Evolutionary conservation across 768 basidiomycete species (phyloP), one percentile per base, ranked within the genome.

Genomic region (Termitomyces bulborhizus): DNA sequence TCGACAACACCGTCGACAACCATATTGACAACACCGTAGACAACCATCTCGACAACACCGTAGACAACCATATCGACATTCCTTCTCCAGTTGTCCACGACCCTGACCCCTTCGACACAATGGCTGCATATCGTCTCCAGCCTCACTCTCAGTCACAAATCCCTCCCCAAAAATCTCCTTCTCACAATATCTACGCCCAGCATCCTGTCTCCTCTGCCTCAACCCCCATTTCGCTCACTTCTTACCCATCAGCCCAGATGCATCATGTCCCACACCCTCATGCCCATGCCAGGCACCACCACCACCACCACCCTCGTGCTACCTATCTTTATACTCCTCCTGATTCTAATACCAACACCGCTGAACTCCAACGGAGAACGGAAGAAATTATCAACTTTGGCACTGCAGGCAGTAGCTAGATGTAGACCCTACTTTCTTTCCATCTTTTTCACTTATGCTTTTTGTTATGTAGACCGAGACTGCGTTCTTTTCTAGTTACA

Each of bases 211-310:
- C 56, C 54, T 64, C 72, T 60, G 68, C 62, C 57, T 66, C 70
- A 47, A 64, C 72, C 24, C 69, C 77, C 4, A 73, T 82, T 34
- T 73, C 78, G 2, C 71, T 87, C 29, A 82, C 78, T 52, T 70
- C 82, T 16, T 88, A 84, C 64, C 69, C 79, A 13, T 65, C 75
- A 5, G 64, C 76, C 24, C 84, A 80, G 63, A 86, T 90, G 85
- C 88, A 90, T 62, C 88, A 89, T 59, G 85, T 90, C 44, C 85
- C 88, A 1, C 88, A 89, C 59, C 86, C 88, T 1, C 88, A 89
- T 55, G 85, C 86, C 0, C 87, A 90, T 61, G 83, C 87, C 0
- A 79, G 86, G 34, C 85, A 87, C 58, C 88, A 85, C 58, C 21
- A 21, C 58, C 21, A 21, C 21, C 88, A 85, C 59, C 84, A 85